phyloP scores from a whole-genome alignment of 2,329 filamentous ascomycete species.

The Podosphaera aphanis region DNA sequence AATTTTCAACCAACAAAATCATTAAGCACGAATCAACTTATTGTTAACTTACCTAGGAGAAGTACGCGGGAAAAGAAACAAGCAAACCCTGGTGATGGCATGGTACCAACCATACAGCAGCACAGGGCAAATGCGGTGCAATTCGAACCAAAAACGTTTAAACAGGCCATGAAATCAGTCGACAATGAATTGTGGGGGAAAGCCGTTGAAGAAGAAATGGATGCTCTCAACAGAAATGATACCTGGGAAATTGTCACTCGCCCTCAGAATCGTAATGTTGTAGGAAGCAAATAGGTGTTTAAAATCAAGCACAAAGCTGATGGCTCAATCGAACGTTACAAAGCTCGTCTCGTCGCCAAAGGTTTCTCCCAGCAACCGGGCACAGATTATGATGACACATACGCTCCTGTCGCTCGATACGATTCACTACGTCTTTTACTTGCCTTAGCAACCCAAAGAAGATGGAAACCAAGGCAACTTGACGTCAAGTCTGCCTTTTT shows the following conservation, averaged over 20 bases:
- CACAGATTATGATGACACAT: not conserved
- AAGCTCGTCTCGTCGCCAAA: too few species aligned
- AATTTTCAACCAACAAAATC: not conserved
- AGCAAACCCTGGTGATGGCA: too few species aligned
- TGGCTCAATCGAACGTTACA: too few species aligned
- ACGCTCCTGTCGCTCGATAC: not conserved
- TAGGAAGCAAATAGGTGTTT: not conserved
- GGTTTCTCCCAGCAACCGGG: not conserved
- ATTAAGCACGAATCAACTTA: not conserved
- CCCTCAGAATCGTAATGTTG: not conserved
- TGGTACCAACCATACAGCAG: not conserved
- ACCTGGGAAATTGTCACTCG: not conserved
- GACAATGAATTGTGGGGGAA: not conserved
- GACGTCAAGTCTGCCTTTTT: not conserved
- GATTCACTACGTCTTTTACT: constrained; percentile 1
- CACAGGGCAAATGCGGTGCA: not conserved
- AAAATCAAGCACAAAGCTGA: constrained; percentile 1
- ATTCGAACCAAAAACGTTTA: not conserved
- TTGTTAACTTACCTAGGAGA: not conserved
- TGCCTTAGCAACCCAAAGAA: not conserved
- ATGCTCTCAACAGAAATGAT: not conserved
- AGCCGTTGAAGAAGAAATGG: constrained; percentile 1
- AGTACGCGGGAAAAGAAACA: not conserved
- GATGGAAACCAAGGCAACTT: not conserved
- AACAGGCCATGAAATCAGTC: not conserved